phyloP scores from a whole-genome alignment of 768 basidiomycete species.

The Phanerochaete carnosa region DNA sequence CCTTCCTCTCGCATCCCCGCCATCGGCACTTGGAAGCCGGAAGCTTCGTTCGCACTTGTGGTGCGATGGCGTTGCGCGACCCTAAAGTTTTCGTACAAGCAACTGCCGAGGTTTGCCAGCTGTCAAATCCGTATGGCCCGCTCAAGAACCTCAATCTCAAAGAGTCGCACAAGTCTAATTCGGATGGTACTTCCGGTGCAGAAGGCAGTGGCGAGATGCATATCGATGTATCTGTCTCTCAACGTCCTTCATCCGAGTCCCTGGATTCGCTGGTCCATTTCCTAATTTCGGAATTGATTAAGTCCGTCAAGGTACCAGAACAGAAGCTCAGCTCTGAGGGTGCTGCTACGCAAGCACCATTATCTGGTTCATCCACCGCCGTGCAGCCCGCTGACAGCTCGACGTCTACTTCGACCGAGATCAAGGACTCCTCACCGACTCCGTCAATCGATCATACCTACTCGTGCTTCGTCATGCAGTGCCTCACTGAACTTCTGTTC shows the following conservation, averaged over 20 bases:
- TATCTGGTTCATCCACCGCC: neutral
- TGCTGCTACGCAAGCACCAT: neutral
- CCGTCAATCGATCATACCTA: conserved; percentile 41
- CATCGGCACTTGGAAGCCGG: conserved; percentile 64
- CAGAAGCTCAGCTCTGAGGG: neutral
- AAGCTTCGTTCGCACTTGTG: conserved; percentile 73
- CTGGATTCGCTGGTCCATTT: conserved; percentile 64
- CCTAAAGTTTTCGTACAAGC: conserved; percentile 72
- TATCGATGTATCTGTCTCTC: conserved; percentile 36
- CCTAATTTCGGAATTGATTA: conserved; percentile 69
- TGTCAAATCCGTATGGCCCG: conserved; percentile 56
- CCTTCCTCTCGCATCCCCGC: conserved; percentile 74
- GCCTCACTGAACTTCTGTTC: conserved; percentile 86
- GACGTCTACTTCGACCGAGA: neutral
- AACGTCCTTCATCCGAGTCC: conserved; percentile 34
- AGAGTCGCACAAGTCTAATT: conserved; percentile 1
- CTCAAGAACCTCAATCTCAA: conserved; percentile 28
- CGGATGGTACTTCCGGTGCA: neutral
- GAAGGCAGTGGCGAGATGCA: conserved; percentile 50
- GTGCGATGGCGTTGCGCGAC: conserved; percentile 79
- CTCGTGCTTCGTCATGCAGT: conserved; percentile 85
- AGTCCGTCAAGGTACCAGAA: conserved; percentile 42
- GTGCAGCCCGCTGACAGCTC: neutral
- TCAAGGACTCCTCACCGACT: neutral
- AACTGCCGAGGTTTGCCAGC: conserved; percentile 65